Conservation (phyloP, 2,329 filamentous ascomycete species). For the Pseudogymnoascus sp. region DNA sequence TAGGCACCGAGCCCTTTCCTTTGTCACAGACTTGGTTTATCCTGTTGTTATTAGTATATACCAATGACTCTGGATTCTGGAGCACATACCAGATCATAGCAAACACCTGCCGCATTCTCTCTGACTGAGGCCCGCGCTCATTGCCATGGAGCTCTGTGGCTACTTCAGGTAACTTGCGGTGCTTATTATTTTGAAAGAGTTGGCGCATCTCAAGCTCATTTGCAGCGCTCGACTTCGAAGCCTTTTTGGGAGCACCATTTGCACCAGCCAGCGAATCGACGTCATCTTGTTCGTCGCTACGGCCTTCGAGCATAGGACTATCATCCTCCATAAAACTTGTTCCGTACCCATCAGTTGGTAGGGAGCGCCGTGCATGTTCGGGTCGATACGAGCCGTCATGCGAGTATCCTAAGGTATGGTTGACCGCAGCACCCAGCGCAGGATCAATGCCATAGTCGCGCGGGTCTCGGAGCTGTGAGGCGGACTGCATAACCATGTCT, state of each 20-base stretch:
- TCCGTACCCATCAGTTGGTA: slow-evolving; percentile 48
- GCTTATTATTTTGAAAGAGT: slow-evolving; percentile 62
- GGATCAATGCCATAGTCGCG: slow-evolving; percentile 45
- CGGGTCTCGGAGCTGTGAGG: slow-evolving; percentile 47
- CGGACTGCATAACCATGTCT: slow-evolving; percentile 52
- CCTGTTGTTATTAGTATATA: slow-evolving; percentile 38
- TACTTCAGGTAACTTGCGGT: slow-evolving; percentile 62
- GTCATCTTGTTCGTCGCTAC: slow-evolving; percentile 49
- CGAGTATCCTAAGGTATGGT: slow-evolving; percentile 37
- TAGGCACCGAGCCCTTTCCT: slow-evolving; percentile 78
- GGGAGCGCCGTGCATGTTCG: slow-evolving; percentile 39
- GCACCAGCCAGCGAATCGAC: slow-evolving; percentile 44
- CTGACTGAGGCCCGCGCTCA: slow-evolving; percentile 72
- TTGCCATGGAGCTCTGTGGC: slow-evolving; percentile 70
- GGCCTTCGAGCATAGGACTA: slow-evolving; percentile 51
- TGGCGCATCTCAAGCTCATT: slow-evolving; percentile 77
- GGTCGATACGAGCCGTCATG: slow-evolving; percentile 34
- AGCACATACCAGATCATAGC: slow-evolving; percentile 76
- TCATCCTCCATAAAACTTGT: slow-evolving; percentile 51
- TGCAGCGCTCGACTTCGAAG: slow-evolving; percentile 63
- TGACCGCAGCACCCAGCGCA: slow-evolving; percentile 41
- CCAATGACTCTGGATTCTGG: neutral
- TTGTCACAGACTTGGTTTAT: slow-evolving; percentile 65
- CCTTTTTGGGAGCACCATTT: slow-evolving; percentile 44
- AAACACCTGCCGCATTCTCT: slow-evolving; percentile 78